Base-by-base conservation (phyloP, 2,329 filamentous ascomycete genomes). In the Mycosphaerella sp. region DNA sequence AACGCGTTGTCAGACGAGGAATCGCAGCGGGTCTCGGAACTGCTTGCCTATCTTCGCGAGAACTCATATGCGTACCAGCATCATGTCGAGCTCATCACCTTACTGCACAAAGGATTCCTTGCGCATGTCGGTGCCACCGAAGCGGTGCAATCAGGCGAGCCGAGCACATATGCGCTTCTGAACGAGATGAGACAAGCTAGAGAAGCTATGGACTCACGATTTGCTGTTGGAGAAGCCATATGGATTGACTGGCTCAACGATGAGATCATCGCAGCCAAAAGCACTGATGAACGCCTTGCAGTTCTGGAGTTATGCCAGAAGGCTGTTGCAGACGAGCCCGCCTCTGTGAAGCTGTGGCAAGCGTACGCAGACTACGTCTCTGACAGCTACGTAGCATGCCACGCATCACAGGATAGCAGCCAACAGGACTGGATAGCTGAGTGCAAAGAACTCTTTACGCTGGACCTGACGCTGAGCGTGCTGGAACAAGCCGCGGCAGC, bases 211-310 rank as follows among this genome's bases (percentile, higher is more conserved):
- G 77, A 80, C 58, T 75, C 77, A 46, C 75, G 80, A 16, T 84
- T 83, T 59, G 84, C 85, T 41, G 76, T 89, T 59, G 86, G 86
- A 62, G 87, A 93, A 73, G 81, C 86, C 52, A 79, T 79, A 66
- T 93, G 87, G 87, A 70, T 86, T 59, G 85, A 86, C 61, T 87
- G 86, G 69, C 78, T 91, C 58, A 81, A 87, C 55, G 87, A 90
- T 68, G 80, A 86, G 60, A 79, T 77, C 73, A 77, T 69, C 71
- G 75, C 71, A 73, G 84, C 64, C 66, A 73, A 64, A 71, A 84
- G 65, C 69, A 66, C 86, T 49, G 85, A 89, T 55, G 78, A 81
- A 61, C 81, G 85, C 59, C 78, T 88, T 65, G 76, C 78, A 55
- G 75, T 87, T 42, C 77, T 89, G 64, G 87, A 91, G 67, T 71